Percentiles rank a stretch among this genome's conserved stretches.
Conservation (phyloP, 225 moss, liverwort and hornwort genomes). For the Polytrichum commune region DNA sequence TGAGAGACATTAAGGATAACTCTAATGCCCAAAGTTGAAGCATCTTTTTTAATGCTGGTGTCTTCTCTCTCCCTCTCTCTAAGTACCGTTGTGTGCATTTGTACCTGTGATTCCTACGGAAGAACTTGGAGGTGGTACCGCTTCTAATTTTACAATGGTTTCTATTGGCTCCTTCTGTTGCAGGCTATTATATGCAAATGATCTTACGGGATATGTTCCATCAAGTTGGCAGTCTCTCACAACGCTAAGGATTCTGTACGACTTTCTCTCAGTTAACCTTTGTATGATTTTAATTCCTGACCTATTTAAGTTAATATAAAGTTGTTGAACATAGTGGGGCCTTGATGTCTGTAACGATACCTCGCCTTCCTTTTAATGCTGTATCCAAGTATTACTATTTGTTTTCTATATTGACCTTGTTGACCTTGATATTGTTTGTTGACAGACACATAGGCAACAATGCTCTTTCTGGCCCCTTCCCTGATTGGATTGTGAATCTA, state of each 20-base stretch:
- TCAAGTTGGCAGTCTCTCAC: slow-evolving; percentile 49
- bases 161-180: neutral
- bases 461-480: slow-evolving; percentile 44
- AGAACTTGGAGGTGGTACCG: neutral
- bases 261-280: neutral
- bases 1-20: too few species aligned
- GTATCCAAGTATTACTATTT: neutral
- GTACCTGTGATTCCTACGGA: too few species aligned
- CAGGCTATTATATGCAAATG: slow-evolving; percentile 55
- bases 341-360: too few species aligned
- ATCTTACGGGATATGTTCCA: slow-evolving; percentile 54
- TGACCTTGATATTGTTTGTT: neutral
- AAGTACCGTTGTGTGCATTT: too few species aligned
- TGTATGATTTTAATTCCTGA: neutral
- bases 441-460: slow-evolving; percentile 48
- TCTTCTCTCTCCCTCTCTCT: too few species aligned
- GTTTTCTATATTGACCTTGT: neutral
- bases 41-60: too few species aligned
- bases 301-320: neutral
- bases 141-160: too few species aligned
- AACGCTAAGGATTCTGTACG: slow-evolving; percentile 37
- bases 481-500: slow-evolving; percentile 42
- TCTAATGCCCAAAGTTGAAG: too few species aligned
- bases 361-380: neutral
- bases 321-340: too few species aligned